These are phyloP conservation scores for Colletotrichum magnum DNA, from an alignment of 2,329 filamentous ascomycete genomes.

Conservation along the genomic window DNA sequence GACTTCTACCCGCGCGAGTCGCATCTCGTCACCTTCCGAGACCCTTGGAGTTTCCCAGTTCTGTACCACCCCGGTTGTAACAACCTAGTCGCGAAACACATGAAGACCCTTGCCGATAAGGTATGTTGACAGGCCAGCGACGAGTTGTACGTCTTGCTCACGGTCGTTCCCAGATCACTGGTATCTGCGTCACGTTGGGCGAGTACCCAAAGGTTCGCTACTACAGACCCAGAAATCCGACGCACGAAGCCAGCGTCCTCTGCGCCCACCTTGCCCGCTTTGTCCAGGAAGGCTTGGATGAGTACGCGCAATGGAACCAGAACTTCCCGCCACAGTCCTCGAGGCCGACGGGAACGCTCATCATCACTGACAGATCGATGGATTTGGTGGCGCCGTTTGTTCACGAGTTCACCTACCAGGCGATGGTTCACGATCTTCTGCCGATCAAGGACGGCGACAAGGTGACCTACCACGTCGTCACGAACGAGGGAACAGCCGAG, in stretches of 20 bases:
- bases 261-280: conserved; percentile 91
- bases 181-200: conserved; percentile 90
- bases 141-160: conserved; percentile 35
- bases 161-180: conserved; percentile 73
- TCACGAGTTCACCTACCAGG: conserved; percentile 98
- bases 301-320: conserved; percentile 86
- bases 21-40: conserved; percentile 89
- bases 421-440: conserved; percentile 95
- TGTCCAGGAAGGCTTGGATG: conserved; percentile 91
- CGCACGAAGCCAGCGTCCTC: conserved; percentile 89
- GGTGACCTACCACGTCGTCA: conserved; percentile 83
- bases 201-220: conserved; percentile 96
- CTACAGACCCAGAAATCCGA: conserved; percentile 81
- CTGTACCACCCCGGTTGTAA: conserved; percentile 94
- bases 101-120: conserved; percentile 90
- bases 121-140: conserved; percentile 59
- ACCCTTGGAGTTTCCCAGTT: conserved; percentile 95
- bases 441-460: conserved; percentile 92
- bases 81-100: conserved; percentile 83
- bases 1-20: conserved; percentile 94
- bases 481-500: conserved; percentile 80
- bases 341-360: conserved; percentile 84
- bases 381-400: conserved; percentile 89
- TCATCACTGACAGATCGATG: conserved; percentile 94
- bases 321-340: conserved; percentile 86